These are phyloP conservation scores for Aspergillus cavernicola DNA, from an alignment of 495 filamentous ascomycete genomes.

Conservation along the genomic window DNA sequence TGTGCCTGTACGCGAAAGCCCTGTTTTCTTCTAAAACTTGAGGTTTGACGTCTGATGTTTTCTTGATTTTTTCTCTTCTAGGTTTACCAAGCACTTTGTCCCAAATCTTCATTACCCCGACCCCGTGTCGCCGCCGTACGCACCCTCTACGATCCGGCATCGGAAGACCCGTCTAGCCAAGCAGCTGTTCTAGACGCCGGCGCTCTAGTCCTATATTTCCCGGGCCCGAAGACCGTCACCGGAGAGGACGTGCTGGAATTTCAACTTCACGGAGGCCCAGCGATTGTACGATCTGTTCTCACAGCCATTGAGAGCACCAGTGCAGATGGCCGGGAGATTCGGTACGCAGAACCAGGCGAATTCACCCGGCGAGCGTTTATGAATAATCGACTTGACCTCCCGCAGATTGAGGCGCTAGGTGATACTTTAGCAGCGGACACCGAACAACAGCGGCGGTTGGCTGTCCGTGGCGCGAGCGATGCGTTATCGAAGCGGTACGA, in stretches of 20 bases:
- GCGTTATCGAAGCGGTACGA: conserved; percentile 78
- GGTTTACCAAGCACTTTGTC: conserved; percentile 79
- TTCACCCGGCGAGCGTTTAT: conserved; percentile 92
- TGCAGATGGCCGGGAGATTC: conserved; percentile 44
- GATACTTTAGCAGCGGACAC: conserved; percentile 84
- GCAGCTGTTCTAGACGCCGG: conserved; percentile 68
- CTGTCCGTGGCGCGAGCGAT: conserved; percentile 72
- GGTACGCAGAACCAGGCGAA: conserved; percentile 92
- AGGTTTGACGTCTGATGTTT: too few relatives aligned
- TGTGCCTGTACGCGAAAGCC: conserved; percentile 50
- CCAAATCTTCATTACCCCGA: conserved; percentile 55
- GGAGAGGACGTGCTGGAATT: conserved; percentile 91
- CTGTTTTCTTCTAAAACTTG: too few relatives aligned
- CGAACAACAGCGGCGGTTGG: conserved; percentile 85
- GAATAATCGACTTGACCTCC: conserved; percentile 79
- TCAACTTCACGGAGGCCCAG: conserved; percentile 89
- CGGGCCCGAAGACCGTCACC: conserved; percentile 76
- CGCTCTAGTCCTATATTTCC: conserved; percentile 85
- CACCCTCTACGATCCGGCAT: conserved; percentile 65
- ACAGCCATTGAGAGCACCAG: conserved; percentile 60
- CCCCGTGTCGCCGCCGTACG: conserved; percentile 75
- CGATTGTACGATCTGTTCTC: conserved; percentile 81
- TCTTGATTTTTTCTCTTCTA: conserved; percentile 26
- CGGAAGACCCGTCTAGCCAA: conserved; percentile 21
- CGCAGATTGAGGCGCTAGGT: conserved; percentile 90